Evolutionary conservation across 805 yeast genomes (phyloP).

Genomic region (Metschnikowia bowlesiae): DNA sequence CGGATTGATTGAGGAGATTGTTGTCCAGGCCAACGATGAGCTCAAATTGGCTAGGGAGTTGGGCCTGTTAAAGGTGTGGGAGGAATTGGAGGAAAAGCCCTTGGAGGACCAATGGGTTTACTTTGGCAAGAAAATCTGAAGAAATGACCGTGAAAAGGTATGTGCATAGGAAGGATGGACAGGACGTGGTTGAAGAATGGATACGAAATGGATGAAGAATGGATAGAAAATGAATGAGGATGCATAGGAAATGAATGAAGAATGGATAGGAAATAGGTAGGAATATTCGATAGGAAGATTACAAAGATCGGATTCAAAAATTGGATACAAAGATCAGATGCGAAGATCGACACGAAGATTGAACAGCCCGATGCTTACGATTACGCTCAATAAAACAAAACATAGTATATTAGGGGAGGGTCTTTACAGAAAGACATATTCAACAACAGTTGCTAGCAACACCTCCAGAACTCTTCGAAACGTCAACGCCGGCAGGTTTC

Average conservation of each 20-base stretch:
- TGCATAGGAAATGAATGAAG: too few species aligned
- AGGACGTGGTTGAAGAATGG: neutral
- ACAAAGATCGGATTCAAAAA: too few species aligned
- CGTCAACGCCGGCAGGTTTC: constrained; percentile 33
- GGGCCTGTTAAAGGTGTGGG: constrained; percentile 72
- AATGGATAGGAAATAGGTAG: too few species aligned
- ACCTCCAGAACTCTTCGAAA: constrained; percentile 26
- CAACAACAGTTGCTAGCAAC: constrained; percentile 40
- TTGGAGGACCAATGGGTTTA: constrained; percentile 80
- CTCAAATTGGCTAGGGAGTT: constrained; percentile 60
- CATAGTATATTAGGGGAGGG: neutral
- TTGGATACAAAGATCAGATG: too few species aligned
- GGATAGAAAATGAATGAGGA: too few species aligned
- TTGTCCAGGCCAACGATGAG: constrained; percentile 82
- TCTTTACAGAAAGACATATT: neutral
- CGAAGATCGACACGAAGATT: too few species aligned
- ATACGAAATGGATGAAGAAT: neutral
- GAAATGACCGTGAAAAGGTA: neutral
- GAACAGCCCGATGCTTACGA: neutral
- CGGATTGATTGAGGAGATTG: constrained; percentile 78
- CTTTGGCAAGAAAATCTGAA: constrained; percentile 58
- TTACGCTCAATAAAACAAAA: neutral
- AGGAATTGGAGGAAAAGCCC: constrained; percentile 74
- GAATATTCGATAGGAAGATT: too few species aligned
- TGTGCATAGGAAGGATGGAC: neutral